phyloP scores from a whole-genome alignment of 2,329 filamentous ascomycete species.

The Zasmidium cellare region DNA sequence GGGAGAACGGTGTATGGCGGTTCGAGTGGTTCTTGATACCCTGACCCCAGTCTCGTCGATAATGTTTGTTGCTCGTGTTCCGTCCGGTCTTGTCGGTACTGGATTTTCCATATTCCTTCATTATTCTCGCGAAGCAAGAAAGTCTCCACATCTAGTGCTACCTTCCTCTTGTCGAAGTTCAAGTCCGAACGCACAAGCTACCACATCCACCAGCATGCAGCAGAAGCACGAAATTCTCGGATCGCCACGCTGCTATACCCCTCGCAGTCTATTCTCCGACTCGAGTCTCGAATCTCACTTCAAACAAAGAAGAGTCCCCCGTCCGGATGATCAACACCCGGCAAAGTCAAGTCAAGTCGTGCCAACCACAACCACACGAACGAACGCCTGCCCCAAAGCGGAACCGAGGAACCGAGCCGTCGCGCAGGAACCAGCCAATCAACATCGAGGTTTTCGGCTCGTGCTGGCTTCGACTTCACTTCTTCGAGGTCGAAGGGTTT shows the following conservation, averaged over 20 bases:
- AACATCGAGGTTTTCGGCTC: background rate
- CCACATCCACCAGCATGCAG: background rate
- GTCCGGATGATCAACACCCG: background rate
- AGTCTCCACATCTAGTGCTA: too few relatives aligned
- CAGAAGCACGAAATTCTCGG: background rate
- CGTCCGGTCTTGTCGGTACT: too few relatives aligned
- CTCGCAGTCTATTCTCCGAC: background rate
- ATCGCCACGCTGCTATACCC: background rate
- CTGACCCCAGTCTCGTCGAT: background rate
- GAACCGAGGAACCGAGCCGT: background rate
- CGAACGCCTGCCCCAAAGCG: background rate
- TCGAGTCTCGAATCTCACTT: too few relatives aligned
- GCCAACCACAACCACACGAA: background rate
- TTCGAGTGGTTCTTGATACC: background rate
- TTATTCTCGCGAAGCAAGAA: too few relatives aligned
- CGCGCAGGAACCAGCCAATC: background rate
- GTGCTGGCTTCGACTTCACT: conserved; percentile 4
- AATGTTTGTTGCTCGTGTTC: background rate
- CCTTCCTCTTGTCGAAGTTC: too few relatives aligned
- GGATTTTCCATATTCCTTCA: background rate
- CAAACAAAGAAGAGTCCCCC: too few relatives aligned
- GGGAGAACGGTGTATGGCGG: background rate
- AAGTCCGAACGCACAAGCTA: background rate
- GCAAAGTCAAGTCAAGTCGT: too few relatives aligned
- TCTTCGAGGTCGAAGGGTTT: background rate